Evolutionary conservation across 495 filamentous ascomycete genomes (phyloP), one percentile per base, ranked within the genome.

Genomic region (Aspergillus baeticus): DNA sequence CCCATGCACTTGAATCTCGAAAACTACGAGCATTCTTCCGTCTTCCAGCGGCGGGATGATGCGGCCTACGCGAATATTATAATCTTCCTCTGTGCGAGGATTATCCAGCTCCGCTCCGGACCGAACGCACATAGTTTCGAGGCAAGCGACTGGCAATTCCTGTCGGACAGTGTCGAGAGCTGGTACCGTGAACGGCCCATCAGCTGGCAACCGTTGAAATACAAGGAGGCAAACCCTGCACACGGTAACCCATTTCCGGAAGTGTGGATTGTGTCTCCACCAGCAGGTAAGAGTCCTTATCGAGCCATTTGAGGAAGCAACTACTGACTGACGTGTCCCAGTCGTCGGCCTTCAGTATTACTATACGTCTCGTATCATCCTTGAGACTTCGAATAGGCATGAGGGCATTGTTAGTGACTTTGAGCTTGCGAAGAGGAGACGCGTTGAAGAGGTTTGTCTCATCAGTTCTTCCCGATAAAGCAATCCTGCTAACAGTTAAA

Each of bases 321-420:
- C n/a, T 47, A 21, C 35, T 35, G 33, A 14, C 0, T 15, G 15
- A 29, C 26, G n/a, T n/a, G n/a, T n/a, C n/a, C 34, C 39, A 75
- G 72, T 70, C 20, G 67, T 75, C 15, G 70, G 72, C 10, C 59
- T 75, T 58, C 70, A 75, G 35, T 75, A 75, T 48, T 73, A 73
- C 22, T 64, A 73, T 23, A 55, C 72, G 0, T 58, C 67, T 20
- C 63, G 65, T 26, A 71, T 73, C 10, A 63, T 75, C 17, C 58
- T 75, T n/a, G 66, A 67, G 0, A 53, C 66, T 10, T 69, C 68
- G 0, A 63, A 71, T 41, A 53, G 60, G 2, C 56, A 62, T 14
- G 64, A 66, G 42, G 59, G 54, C 13, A 23, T 45, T 0, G 51
- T 63, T 23, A 66, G 52, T 14, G 67, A 71, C 53, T 73, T 63